Evolutionary conservation across 2,329 filamentous ascomycete genomes (phyloP), one percentile per base, ranked within the genome.

Genomic region (Phialocephala sp.): DNA sequence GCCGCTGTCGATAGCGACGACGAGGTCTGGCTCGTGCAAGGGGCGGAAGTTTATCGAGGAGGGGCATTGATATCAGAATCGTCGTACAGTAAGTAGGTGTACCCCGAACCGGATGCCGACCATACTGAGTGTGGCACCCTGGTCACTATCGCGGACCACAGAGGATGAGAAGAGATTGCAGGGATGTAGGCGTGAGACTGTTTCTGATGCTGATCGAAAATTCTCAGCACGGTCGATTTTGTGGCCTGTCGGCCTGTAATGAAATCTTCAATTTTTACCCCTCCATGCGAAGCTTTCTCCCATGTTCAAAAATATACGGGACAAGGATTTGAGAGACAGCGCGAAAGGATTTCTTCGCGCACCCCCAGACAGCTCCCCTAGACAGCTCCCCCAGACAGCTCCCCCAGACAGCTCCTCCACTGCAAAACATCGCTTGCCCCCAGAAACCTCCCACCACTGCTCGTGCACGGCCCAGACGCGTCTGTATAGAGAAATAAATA

Each of bases 101-200:
- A 35, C 43, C 27, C 50, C 8, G 50, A 18, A 8, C 22, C 24
- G 27, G 11, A n/a, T 27, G 24, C 32, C 15, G 50, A 14, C 50
- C 27, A 27, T 22, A 9, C 43, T 47, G 43, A 22, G 15, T 3
- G 14, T 8, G 9, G 37, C 3, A 41, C 15, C 45, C 45, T 20
- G 45, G 20, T 50, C 41, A 14, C 15, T n/a, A 24, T 50, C 4
- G n/a, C 45, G 45, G 43, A n/a, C 18, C 9, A 43, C 41, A 15
- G n/a, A 18, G 15, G 37, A 41, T 11, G n/a, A 39, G 18, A 8
- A 6, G 18, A 36, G 22, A 43, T 60, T 43, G 59, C 41, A 61
- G 27, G 59, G 59, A 61, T 61, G 59, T 61, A 61, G 50, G 27
- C 36, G 11, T 60, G 37, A 60, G 39, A 60, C 58, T 60, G 59